phyloP scores from a whole-genome alignment of 2,329 filamentous ascomycete genomes.

The Trichoderma hamatum region DNA sequence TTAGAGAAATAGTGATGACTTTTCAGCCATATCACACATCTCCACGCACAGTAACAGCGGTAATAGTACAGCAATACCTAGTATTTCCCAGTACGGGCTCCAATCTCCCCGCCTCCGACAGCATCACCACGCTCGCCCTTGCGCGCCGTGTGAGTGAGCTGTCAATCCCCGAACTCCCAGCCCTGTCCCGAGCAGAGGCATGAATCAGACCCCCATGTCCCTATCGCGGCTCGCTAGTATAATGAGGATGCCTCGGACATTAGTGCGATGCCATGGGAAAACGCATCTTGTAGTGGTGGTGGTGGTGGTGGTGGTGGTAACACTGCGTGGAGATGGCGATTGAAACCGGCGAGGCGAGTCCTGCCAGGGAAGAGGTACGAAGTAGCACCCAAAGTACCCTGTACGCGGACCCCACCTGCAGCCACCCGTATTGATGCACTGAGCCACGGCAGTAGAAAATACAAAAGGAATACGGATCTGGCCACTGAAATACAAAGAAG shows the following conservation, averaged over 20 bases:
- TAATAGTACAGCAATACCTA: no score
- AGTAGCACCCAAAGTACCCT: background rate
- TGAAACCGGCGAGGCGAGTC: constrained; percentile 19
- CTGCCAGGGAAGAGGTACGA: background rate
- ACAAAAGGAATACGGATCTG: background rate
- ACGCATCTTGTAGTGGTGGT: background rate
- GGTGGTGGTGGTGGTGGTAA: background rate
- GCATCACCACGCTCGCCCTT: constrained; percentile 5
- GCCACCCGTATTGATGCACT: background rate
- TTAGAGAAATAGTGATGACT: background rate
- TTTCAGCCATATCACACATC: background rate
- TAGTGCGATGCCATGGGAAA: background rate
- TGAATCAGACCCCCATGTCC: constrained; percentile 20
- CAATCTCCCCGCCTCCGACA: constrained; percentile 16
- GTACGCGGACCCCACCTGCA: background rate
- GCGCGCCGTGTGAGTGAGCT: constrained; percentile 23
- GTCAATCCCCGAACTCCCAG: constrained; percentile 16
- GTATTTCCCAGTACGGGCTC: background rate
- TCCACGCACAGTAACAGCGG: background rate
- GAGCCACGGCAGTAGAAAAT: background rate
- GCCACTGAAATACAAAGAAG: background rate
- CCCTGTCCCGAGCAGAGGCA: constrained; percentile 15
- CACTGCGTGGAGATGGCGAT: constrained; percentile 5
- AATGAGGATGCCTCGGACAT: constrained; percentile 22
- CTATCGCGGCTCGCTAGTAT: background rate